Base-by-base conservation (phyloP, 345 rosid species). In the Crucihimalaya himalaica region DNA sequence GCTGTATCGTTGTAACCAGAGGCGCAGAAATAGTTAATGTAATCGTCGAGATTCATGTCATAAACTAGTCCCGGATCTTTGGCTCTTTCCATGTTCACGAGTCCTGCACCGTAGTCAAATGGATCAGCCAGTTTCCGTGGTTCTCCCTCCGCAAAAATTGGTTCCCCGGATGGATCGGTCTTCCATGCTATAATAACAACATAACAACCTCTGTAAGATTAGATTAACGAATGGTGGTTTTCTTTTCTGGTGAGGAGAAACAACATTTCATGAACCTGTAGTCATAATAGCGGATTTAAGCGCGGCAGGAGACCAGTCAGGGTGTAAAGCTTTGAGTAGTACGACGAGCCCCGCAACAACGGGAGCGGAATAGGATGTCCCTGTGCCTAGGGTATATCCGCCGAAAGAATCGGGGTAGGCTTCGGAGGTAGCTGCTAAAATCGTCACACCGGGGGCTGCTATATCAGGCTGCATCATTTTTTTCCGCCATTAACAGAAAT, bases 291-390 rank as follows among this genome's bases (percentile, higher is more conserved):
- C 74, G 4, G 79, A 75, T 68, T 68, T 75, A 5, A 75, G 27
- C 8, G 74, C 74, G 0, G 79, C 79, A 68, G 79, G 79, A n/a
- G 70, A 75, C 79, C 79, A 75, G 63, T 75, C 79, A 23, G 79
- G 74, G 69, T 75, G 79, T 52, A 75, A 6, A 40, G 79, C 31
- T 60, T 31, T 75, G 39, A 75, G 63, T 13, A 74, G 72, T 34
- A 2, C 14, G 12, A 74, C 66, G 53, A 74, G 8, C 40, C 67
- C 72, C 3, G 78, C 45, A 18, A 48, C 52, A 66, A 18, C 21
- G 6, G 72, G 72, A 48, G 78, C 7, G 18, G 78, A 0, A 27
- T 0, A 28, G 10, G 72, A 74, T 47, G 78, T 74, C 53, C 78
- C 78, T 37, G 3, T 0, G 47, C 5, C 9, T 14, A 72, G 2